Evolutionary conservation across 1,284 basidiomycete genomes (phyloP), one percentile per base, ranked within the genome.

Genomic region (Taiwanofungus camphoratus): DNA sequence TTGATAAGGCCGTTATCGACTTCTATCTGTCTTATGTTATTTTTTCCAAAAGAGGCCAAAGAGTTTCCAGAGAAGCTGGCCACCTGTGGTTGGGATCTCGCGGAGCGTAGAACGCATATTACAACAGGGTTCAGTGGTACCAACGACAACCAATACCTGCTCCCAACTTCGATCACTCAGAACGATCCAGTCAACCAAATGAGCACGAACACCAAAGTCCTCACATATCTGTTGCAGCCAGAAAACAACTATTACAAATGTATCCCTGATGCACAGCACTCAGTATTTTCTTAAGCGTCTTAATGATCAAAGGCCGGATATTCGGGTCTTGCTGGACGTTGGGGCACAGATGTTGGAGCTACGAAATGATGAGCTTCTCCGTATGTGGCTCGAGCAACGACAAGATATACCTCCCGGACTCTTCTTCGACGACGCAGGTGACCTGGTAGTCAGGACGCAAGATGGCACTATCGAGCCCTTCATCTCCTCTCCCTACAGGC

Each of bases 61-160:
- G 67, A 75, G 35, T 78, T 77, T 44, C 64, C 63, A 0, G 47
- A 54, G 3, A 78, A 74, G 44, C 49, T 79, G 1, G 55, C 67
- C 2, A 70, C 73, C 5, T 75, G 71, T 7, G 68, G 66, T 0
- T 79, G 77, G 76, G 76, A 79, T 58, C 54, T 79, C 29, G 74
- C 70, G 0, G 67, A 69, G 44, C 42, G 42, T 5, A 68, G 59
- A 39, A 34, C 34, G 1, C 58, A 66, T 26, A 20, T 65, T 8
- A 69, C 59, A 3, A 78, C 73, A 3, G 77, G 77, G 0, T 79
- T 79, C 51, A 78, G 74, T 34, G 77, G 77, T 6, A 78, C 76
- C 1, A 79, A 78, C 38, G 76, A 79, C 50, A 69, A 69, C 24
- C 63, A 58, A 34, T 69, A 74, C 44, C 55, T 79, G 1, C 57